Base-by-base conservation (phyloP, 2,329 filamentous ascomycete species). In the Hymenoscyphus infarciens region DNA sequence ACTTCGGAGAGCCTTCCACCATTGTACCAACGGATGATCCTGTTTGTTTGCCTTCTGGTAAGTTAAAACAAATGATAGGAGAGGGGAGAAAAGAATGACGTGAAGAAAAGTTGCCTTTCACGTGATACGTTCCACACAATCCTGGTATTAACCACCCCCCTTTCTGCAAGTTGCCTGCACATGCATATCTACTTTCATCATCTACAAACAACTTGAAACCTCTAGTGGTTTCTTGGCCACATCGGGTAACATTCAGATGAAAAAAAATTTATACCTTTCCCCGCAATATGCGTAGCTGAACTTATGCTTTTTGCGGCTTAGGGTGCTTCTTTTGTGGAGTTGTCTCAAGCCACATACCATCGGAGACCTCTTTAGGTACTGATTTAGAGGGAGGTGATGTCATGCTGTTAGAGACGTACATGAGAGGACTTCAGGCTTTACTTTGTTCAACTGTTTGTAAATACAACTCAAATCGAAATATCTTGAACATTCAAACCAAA, bases 301-400 rank as follows among this genome's bases (percentile, higher is more conserved):
- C 25, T 19, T 5, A 52, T 31, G 27, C 16, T n/a, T 31, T 31
- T 22, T 27, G 22, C 3, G 22, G n/a, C n/a, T 33, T 29, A 55
- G 7, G 49, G n/a, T 25, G n/a, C 5, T 15, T 5, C 13, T 16
- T 52, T 52, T 52, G 45, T 52, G 45, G 45, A 10, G 19, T 38
- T 52, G 45, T 52, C 45, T 52, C 45, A 52, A 52, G 45, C 45
- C 45, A 52, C 45, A 52, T 52, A 52, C 42, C 42, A 49, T 49
- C 42, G 7, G 39, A 49, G 19, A 49, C n/a, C 19, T 49, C n/a
- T 49, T 22, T 22, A 49, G 11, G 45, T 38, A 38, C 3, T 38
- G 11, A 13, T 38, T 15, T 15, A 22, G 19, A 49, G 13, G 45
- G 45, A 52, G 8, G 19, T 52, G 45, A 52, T 52, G 45, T 52